These are phyloP conservation scores for Solanum raphanifolium DNA, from an alignment of 257 asterid species.

Conservation along the genomic window DNA sequence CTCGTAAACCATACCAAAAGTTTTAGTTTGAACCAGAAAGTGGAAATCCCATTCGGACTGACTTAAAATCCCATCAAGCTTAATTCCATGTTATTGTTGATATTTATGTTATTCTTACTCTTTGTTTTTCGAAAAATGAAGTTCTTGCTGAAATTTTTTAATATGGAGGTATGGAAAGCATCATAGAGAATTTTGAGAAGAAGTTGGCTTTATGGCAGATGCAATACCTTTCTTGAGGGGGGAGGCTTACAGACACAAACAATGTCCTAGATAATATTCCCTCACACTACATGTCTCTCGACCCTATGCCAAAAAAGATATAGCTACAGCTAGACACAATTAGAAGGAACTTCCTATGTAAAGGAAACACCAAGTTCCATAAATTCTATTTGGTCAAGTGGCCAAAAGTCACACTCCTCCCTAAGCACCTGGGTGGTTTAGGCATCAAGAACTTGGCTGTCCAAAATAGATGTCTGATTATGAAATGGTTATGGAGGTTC, in stretches of 20 bases:
- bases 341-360: background rate
- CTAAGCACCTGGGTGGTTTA: background rate
- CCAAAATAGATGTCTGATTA: background rate
- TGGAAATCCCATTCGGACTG: background rate
- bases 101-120: background rate
- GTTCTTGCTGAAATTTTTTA: background rate
- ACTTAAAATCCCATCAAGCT: background rate
- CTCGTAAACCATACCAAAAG: background rate
- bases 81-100: background rate
- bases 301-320: background rate
- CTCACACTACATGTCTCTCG: background rate
- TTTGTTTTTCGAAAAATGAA: background rate
- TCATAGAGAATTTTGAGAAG: background rate
- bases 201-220: background rate
- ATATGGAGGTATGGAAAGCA: background rate
- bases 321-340: background rate
- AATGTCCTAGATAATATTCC: background rate
- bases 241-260: background rate
- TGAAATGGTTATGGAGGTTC: background rate
- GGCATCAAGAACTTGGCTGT: background rate
- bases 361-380: background rate
- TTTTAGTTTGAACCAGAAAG: background rate
- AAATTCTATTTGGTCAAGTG: background rate
- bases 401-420: background rate
- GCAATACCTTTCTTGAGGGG: background rate